Conservation (phyloP, 768 basidiomycete genomes). For the Coprinellus micaceus region DNA sequence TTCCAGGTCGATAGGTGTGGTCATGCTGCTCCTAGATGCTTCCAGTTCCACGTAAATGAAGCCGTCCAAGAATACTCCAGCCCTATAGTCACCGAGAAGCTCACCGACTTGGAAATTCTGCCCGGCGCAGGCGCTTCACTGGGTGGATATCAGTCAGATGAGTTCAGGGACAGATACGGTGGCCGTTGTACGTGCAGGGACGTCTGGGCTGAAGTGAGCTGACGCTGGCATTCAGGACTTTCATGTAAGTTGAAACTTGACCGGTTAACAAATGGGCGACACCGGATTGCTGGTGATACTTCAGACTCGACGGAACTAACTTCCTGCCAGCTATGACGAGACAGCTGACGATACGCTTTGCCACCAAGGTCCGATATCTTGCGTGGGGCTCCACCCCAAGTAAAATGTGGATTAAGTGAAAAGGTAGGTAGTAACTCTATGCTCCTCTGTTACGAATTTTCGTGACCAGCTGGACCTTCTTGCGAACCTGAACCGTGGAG, state of each 20-base stretch:
- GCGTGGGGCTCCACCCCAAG: not conserved
- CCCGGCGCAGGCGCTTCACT: not conserved
- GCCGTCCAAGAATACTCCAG: not conserved
- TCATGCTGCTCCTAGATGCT: not conserved
- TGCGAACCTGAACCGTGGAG: slow-evolving; percentile 56
- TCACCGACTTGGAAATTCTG: not conserved
- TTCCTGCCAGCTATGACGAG: not conserved
- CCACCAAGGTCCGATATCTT: not conserved
- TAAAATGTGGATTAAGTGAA: slow-evolving; percentile 5
- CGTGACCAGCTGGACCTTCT: slow-evolving; percentile 76
- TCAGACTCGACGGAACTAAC: slow-evolving; percentile 9
- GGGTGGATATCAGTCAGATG: slow-evolving; percentile 1
- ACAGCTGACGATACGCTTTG: slow-evolving; percentile 1
- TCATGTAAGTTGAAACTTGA: not conserved
- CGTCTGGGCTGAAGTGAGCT: not conserved
- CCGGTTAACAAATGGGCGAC: slow-evolving; percentile 2
- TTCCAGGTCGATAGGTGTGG: not conserved
- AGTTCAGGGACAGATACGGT: not conserved
- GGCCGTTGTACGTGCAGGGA: not conserved
- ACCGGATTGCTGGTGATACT: slow-evolving; percentile 5
- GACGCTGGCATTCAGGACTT: not conserved
- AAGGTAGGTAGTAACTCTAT: slow-evolving; percentile 28
- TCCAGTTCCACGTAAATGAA: slow-evolving; percentile 9
- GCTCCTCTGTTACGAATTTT: slow-evolving; percentile 76
- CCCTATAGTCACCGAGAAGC: slow-evolving; percentile 1